phyloP scores from a whole-genome alignment of 2,329 filamentous ascomycete species.

The Neonectria magnoliae region DNA sequence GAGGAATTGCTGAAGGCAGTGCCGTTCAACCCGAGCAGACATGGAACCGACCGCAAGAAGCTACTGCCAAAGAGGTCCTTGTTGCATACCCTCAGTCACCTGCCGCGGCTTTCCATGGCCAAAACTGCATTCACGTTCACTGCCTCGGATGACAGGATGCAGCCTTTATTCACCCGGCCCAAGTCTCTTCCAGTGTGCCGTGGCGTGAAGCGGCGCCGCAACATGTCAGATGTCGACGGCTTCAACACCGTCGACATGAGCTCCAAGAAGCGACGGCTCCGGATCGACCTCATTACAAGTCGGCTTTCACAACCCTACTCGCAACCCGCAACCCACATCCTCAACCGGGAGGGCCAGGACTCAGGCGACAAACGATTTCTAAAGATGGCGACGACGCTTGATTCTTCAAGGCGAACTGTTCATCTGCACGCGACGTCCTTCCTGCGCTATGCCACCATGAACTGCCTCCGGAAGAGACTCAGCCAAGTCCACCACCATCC shows the following conservation, averaged over 20 bases:
- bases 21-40: constrained; percentile 4
- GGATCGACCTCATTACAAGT: constrained; percentile 72
- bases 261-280: constrained; percentile 74
- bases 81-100: background rate
- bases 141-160: constrained; percentile 6
- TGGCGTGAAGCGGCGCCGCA: constrained; percentile 61
- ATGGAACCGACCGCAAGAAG: constrained; percentile 3
- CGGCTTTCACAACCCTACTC: constrained; percentile 76
- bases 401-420: constrained; percentile 50
- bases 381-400: constrained; percentile 57
- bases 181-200: background rate
- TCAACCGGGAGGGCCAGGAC: constrained; percentile 65
- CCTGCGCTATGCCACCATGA: constrained; percentile 73
- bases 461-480: constrained; percentile 63
- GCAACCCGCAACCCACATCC: constrained; percentile 74
- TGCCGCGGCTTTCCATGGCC: background rate
- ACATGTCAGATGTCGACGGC: constrained; percentile 68
- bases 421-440: constrained; percentile 62
- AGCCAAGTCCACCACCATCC: constrained; percentile 37
- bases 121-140: constrained; percentile 29
- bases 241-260: constrained; percentile 59
- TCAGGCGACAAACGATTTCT: constrained; percentile 59
- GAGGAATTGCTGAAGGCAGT: constrained; percentile 33
- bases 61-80: background rate
- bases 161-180: constrained; percentile 27